Evolutionary conservation across 805 yeast genomes (phyloP).

Genomic region (Teunomyces barrocoloradensis): DNA sequence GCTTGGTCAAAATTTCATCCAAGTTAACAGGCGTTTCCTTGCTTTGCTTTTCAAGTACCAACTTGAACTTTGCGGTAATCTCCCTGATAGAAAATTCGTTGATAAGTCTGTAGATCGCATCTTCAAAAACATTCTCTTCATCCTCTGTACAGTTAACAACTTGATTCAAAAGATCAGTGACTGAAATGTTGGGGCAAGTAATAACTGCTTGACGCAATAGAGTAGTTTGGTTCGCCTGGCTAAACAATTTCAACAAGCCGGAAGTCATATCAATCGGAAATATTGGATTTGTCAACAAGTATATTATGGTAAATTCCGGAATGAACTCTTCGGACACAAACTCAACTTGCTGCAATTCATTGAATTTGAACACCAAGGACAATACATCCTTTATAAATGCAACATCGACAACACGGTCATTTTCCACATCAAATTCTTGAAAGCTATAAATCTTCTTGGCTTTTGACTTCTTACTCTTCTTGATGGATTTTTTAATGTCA

Average conservation of each 20-base stretch:
- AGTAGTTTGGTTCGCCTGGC: constrained; percentile 47
- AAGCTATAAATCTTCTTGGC: constrained; percentile 21
- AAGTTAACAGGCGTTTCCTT: constrained; percentile 28
- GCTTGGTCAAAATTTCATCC: constrained; percentile 34
- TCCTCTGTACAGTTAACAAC: constrained; percentile 43
- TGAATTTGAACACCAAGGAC: constrained; percentile 36
- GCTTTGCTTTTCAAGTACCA: constrained; percentile 26
- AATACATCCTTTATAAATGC: constrained; percentile 49
- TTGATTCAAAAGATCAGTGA: constrained; percentile 61
- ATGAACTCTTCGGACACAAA: constrained; percentile 28
- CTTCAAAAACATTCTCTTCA: constrained; percentile 55
- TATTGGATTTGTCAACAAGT: constrained; percentile 82
- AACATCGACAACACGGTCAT: constrained; percentile 64
- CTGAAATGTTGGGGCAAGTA: constrained; percentile 68
- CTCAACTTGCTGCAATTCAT: constrained; percentile 21
- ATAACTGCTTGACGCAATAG: constrained; percentile 79
- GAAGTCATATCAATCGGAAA: constrained; percentile 63
- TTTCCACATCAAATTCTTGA: constrained; percentile 57
- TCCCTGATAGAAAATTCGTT: constrained; percentile 62
- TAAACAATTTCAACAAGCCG: constrained; percentile 53
- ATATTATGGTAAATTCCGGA: constrained; percentile 63
- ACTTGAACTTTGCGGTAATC: constrained; percentile 50
- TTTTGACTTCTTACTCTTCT: constrained; percentile 9
- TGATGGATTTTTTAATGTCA: constrained; percentile 17
- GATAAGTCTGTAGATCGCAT: constrained; percentile 61